These are phyloP conservation scores for Albugo laibachii DNA, from an alignment of 352 stramenopile genomes.

Conservation along the genomic window DNA sequence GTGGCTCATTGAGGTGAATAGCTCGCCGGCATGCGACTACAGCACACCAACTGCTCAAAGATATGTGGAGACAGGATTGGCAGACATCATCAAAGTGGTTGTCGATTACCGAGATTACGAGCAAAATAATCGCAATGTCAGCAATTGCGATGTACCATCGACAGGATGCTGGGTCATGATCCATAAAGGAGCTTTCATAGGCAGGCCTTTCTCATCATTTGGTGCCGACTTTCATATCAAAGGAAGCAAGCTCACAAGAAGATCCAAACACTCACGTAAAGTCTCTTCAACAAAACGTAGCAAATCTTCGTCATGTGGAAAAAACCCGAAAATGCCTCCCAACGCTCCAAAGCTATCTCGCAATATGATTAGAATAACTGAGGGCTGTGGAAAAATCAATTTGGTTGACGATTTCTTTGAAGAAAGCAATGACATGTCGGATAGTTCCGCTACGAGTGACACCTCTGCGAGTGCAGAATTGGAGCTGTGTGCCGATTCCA, in stretches of 20 bases:
- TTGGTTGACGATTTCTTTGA: too few species aligned
- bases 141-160: conserved; percentile 15
- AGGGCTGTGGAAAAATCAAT: too few species aligned
- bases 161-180: conserved; percentile 46
- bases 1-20: conserved; percentile 89
- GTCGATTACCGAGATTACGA: conserved; percentile 69
- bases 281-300: too few species aligned
- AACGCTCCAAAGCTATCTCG: too few species aligned
- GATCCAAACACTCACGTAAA: neutral
- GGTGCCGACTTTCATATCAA: conserved; percentile 51
- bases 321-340: too few species aligned
- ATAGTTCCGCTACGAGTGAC: too few species aligned
- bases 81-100: conserved; percentile 78
- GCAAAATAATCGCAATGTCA: conserved; percentile 2
- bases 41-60: conserved; percentile 76
- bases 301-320: too few species aligned
- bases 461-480: too few species aligned
- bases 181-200: conserved; percentile 36
- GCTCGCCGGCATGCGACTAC: conserved; percentile 85
- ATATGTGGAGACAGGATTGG: conserved; percentile 71
- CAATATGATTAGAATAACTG: too few species aligned
- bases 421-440: too few species aligned
- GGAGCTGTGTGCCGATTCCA: too few species aligned
- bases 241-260: conserved; percentile 8
- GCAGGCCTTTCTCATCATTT: conserved; percentile 39